Evolutionary conservation across 306 rosid genomes (phyloP).

Genomic region (Ormosia emarginata): DNA sequence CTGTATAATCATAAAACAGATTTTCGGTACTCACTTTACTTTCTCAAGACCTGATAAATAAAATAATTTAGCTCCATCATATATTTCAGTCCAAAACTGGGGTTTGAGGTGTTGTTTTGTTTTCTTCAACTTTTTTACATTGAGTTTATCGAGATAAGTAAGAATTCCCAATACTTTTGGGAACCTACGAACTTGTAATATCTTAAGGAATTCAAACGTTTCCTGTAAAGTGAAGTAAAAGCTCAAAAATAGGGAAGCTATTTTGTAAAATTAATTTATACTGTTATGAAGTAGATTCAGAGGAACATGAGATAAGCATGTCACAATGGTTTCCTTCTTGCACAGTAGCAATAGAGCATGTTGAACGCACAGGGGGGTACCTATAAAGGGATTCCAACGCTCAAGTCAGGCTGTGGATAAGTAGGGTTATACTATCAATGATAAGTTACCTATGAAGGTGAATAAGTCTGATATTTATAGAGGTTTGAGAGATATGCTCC

Average conservation of each 20-base stretch:
- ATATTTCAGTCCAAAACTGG: conserved; percentile 92
- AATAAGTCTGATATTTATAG: no score
- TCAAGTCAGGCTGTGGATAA: no score
- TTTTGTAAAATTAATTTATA: not conserved
- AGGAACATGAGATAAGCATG: no score
- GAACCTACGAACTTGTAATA: conserved; percentile 88
- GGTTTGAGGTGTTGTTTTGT: conserved; percentile 87
- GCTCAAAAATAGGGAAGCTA: not conserved
- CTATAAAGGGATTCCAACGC: no score
- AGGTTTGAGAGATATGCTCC: no score
- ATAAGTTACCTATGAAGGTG: no score
- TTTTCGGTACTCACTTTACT: conserved; percentile 53
- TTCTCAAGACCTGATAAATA: conserved; percentile 91
- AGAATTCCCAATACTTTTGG: conserved; percentile 98
- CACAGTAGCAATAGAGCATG: no score
- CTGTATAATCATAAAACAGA: not conserved
- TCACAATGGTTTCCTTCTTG: no score
- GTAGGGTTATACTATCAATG: no score
- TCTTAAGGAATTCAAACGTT: conserved; percentile 93
- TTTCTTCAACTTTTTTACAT: conserved; percentile 73
- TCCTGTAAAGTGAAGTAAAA: conserved; percentile 49
- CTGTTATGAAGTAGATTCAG: no score
- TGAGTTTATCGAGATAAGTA: conserved; percentile 85
- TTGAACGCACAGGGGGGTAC: no score
- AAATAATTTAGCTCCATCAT: conserved; percentile 92